Evolutionary conservation across 2,329 filamentous ascomycete genomes (phyloP).

Genomic region (Leptoxyphium fumago): DNA sequence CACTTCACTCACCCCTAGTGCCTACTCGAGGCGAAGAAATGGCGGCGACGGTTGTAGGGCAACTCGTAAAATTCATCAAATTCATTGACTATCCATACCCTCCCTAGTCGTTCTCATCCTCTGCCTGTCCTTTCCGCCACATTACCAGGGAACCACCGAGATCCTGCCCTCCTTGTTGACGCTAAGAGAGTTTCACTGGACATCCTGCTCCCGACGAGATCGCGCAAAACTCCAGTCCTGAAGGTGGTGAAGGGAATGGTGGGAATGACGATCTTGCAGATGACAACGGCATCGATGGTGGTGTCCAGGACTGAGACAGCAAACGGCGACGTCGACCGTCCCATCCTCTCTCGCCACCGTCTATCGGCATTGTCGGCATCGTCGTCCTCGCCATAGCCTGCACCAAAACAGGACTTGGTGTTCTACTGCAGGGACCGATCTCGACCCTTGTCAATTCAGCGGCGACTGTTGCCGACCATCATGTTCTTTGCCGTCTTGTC

Average conservation of each 20-base stretch:
- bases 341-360: background rate
- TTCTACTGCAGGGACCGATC: background rate
- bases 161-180: background rate
- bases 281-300: background rate
- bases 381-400: background rate
- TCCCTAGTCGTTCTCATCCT: no score
- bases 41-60: background rate
- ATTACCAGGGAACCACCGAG: background rate
- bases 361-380: background rate
- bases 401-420: background rate
- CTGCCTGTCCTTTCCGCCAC: no score
- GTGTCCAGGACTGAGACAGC: background rate
- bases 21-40: background rate
- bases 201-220: background rate
- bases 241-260: background rate
- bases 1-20: no score
- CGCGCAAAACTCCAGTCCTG: no score
- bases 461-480: constrained; percentile 10
- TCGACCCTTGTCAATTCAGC: background rate
- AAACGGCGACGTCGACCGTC: background rate
- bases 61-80: no score
- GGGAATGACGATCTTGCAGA: background rate
- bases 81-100: no score
- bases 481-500: constrained; percentile 15
- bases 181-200: background rate